Evolutionary conservation across 2,329 filamentous ascomycete genomes (phyloP), one percentile per base, ranked within the genome.

Genomic region (Diaporthe aspalathi): DNA sequence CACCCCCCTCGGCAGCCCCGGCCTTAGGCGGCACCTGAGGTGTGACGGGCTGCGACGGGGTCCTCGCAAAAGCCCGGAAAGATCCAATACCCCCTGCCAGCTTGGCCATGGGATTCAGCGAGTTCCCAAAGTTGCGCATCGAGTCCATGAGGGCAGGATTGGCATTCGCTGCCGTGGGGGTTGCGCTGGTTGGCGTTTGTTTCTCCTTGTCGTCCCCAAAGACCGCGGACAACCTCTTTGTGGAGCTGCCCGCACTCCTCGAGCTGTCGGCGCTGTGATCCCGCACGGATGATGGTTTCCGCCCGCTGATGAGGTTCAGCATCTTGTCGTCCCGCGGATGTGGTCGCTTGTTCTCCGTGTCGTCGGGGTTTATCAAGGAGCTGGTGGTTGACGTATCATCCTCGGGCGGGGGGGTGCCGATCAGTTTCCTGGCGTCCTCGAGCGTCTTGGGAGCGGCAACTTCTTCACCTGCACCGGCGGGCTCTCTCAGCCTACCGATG

Each of bases 381-480:
- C 85, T 88, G 50, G 88, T 89, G n/a, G 87, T 83, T 11, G 88
- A 90, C 73, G 79, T 86, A 70, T 90, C 89, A 47, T 92, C 90
- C 3, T 91, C 89, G 0, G 83, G 87, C 17, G 90, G 85, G 45
- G 92, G 90, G 1, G 92, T 93, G 77, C 90, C 93, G 74, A 99
- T 93, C 14, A 99, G 88, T 79, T 94, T 95, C 57, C 94, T 89
- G 20, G 95, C 96, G 77, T 99, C 96, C 76, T 97, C 96, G 0
- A 99, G 85, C 1, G 96, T 99, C 77, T 94, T 95, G 1, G 96
- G 96, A 0, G 97, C 87, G 8, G 90, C 82, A 2, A 90, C 86
- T 20, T 87, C 83, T 54, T 81, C 81, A 27, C 83, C 81, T 7
- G 82, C 80, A 35, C 82, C 81, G 2, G 81, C 78, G 16, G 78